These are phyloP conservation scores for Aegilops tauschii DNA, from an alignment of 176 grass and related monocot genomes.

Conservation along the genomic window DNA sequence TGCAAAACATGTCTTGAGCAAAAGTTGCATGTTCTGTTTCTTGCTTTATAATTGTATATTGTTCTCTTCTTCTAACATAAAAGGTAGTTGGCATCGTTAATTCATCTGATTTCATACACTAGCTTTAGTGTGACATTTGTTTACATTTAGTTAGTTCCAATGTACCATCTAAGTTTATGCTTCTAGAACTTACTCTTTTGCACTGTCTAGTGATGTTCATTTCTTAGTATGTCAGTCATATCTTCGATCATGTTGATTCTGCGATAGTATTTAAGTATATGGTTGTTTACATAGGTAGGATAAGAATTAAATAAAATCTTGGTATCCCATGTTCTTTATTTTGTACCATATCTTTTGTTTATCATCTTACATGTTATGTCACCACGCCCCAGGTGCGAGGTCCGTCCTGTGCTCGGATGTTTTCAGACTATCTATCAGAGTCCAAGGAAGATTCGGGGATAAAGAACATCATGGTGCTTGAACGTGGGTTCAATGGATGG, in stretches of 20 bases:
- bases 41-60: neutral
- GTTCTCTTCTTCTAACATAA: neutral
- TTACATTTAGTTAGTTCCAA: neutral
- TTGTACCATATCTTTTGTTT: neutral
- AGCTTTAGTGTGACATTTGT: neutral
- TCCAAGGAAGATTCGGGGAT: conserved; percentile 49
- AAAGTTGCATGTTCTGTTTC: too few relatives aligned
- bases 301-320: neutral
- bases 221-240: neutral
- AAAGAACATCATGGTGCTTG: conserved; percentile 75
- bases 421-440: conserved; percentile 59
- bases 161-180: neutral
- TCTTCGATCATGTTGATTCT: neutral
- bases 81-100: neutral
- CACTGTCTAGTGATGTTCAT: neutral
- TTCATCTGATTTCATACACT: neutral
- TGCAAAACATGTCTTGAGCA: neutral
- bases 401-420: conserved; percentile 67
- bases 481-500: conserved; percentile 85
- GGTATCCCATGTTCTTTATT: neutral
- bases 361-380: neutral
- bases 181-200: neutral
- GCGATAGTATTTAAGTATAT: neutral
- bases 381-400: conserved; percentile 57
- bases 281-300: neutral